Evolutionary conservation across 2,329 filamentous ascomycete genomes (phyloP).

Genomic region (Alternaria gansuensis): DNA sequence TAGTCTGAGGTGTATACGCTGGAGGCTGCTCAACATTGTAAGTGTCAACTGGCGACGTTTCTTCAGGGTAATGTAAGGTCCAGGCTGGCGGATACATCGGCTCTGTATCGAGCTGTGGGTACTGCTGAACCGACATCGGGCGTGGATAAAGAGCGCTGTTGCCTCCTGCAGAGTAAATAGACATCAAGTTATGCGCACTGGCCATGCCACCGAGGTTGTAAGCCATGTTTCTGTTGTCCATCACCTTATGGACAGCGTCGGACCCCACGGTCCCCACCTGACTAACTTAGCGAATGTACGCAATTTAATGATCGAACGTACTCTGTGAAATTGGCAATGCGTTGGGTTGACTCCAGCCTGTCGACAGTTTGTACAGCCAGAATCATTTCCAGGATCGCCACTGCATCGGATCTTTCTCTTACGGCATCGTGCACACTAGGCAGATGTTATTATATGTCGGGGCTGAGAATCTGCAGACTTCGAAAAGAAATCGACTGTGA

Average conservation of each 20-base stretch:
- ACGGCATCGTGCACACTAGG: conserved; percentile 84
- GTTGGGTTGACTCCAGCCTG: conserved; percentile 70
- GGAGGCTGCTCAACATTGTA: conserved; percentile 38
- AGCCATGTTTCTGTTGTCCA: conserved; percentile 31
- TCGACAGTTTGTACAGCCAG: conserved; percentile 84
- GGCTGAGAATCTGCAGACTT: background rate
- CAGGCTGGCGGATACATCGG: conserved; percentile 34
- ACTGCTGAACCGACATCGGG: conserved; percentile 23
- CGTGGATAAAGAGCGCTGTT: conserved; percentile 27
- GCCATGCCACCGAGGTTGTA: conserved; percentile 31
- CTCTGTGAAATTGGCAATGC: conserved; percentile 81
- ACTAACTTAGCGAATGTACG: conserved; percentile 17
- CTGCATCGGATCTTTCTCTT: conserved; percentile 96
- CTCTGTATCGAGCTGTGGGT: conserved; percentile 34
- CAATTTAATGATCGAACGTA: conserved; percentile 50
- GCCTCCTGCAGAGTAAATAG: conserved; percentile 30
- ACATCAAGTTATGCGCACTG: conserved; percentile 33
- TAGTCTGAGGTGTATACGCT: conserved; percentile 33
- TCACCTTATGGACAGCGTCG: conserved; percentile 35
- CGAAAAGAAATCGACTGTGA: background rate
- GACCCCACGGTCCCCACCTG: conserved; percentile 53
- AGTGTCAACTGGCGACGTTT: conserved; percentile 41
- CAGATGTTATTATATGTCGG: conserved; percentile 8
- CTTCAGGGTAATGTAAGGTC: conserved; percentile 39
- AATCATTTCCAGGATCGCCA: conserved; percentile 79